phyloP scores from a whole-genome alignment of 2,329 filamentous ascomycete species.

The Colletotrichum sublineola region DNA sequence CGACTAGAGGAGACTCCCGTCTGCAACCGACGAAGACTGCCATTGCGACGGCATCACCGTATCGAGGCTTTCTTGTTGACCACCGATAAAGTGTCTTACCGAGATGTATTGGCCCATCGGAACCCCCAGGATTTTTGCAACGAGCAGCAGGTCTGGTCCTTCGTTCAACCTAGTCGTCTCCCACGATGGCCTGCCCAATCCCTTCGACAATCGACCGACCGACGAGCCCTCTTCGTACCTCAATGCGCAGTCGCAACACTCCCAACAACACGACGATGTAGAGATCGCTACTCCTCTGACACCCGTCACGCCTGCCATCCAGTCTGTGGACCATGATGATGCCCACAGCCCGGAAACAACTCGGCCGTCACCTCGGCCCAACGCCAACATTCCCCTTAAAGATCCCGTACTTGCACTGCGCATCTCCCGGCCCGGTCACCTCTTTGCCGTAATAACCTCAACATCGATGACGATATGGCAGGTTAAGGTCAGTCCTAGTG shows the following conservation, averaged over 20 bases:
- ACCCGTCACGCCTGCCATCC: slow-evolving; percentile 69
- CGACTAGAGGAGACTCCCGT: slow-evolving; percentile 8
- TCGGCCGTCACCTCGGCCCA: slow-evolving; percentile 47
- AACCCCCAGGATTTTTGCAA: slow-evolving; percentile 85
- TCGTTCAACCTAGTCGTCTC: slow-evolving; percentile 65
- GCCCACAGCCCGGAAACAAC: slow-evolving; percentile 50
- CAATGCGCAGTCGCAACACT: slow-evolving; percentile 45
- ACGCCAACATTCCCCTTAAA: slow-evolving; percentile 59
- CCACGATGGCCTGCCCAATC: slow-evolving; percentile 69
- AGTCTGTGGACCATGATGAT: slow-evolving; percentile 69
- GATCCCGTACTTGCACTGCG: slow-evolving; percentile 81
- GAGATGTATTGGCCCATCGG: slow-evolving; percentile 94
- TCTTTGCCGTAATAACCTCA: slow-evolving; percentile 88
- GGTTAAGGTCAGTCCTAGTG: slow-evolving; percentile 76
- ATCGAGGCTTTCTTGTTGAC: slow-evolving; percentile 1
- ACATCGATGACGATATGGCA: slow-evolving; percentile 96
- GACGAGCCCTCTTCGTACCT: slow-evolving; percentile 47
- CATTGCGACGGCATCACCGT: slow-evolving; percentile 22
- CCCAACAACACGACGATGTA: slow-evolving; percentile 52
- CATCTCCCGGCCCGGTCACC: slow-evolving; percentile 82
- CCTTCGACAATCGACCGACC: slow-evolving; percentile 47
- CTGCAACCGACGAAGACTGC: slow-evolving; percentile 10
- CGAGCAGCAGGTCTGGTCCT: slow-evolving; percentile 73
- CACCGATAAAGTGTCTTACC: slow-evolving; percentile 31
- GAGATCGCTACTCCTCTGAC: slow-evolving; percentile 58